Evolutionary conservation across 331 rosid species (phyloP).

Genomic region (Arachis monticola): DNA sequence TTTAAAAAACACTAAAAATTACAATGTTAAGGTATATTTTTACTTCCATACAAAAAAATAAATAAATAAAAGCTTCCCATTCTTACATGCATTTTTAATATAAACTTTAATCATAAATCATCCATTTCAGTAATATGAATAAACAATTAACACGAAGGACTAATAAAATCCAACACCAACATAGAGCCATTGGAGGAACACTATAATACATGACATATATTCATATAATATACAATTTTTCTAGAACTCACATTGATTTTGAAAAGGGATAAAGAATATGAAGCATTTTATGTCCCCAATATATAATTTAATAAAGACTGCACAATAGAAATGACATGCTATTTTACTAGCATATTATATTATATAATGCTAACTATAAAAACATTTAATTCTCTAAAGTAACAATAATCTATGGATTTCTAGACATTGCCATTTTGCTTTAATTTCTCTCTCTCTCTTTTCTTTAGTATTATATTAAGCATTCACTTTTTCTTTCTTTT

Average conservation of each 20-base stretch:
- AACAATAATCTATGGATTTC: conserved; percentile 24
- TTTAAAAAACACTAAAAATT: too few relatives aligned
- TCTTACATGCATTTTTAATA: too few relatives aligned
- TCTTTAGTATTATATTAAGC: neutral
- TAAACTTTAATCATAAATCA: neutral
- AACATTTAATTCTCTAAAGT: neutral
- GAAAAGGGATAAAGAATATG: neutral
- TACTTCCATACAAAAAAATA: too few relatives aligned
- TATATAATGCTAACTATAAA: conserved; percentile 3
- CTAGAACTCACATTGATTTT: conserved; percentile 23
- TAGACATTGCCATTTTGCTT: neutral
- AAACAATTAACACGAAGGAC: neutral
- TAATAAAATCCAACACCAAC: too few relatives aligned
- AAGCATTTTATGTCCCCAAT: conserved; percentile 20
- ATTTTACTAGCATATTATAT: conserved; percentile 25
- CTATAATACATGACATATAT: neutral
- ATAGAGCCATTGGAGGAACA: neutral
- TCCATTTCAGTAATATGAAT: neutral
- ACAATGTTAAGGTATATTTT: too few relatives aligned
- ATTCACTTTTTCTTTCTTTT: neutral
- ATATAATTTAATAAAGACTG: conserved; percentile 29
- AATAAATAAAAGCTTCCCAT: too few relatives aligned
- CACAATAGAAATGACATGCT: conserved; percentile 33
- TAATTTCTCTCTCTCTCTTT: neutral
- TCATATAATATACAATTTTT: conserved; percentile 14